Conservation (phyloP, 2,329 filamentous ascomycete genomes). For the Aspergillus pseudoviridinutans region DNA sequence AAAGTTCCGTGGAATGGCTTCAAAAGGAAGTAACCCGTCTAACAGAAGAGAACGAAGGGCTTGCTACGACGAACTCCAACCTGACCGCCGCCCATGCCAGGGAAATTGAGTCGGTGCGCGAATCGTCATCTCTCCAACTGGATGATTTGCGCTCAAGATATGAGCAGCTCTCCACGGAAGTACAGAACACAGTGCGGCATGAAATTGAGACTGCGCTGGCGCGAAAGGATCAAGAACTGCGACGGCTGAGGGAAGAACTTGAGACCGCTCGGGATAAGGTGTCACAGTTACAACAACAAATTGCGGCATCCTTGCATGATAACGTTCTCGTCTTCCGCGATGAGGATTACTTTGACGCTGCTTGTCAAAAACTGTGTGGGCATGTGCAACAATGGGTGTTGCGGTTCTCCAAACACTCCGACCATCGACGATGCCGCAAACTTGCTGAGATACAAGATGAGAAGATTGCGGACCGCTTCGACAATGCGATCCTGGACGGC, state of each 20-base stretch:
- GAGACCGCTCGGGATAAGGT: constrained; percentile 64
- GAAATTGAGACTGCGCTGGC: constrained; percentile 64
- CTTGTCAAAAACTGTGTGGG: constrained; percentile 90
- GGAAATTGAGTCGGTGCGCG: constrained; percentile 61
- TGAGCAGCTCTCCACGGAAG: constrained; percentile 56
- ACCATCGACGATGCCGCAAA: constrained; percentile 79
- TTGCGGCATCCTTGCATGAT: constrained; percentile 57
- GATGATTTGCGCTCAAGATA: constrained; percentile 64
- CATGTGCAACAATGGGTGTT: constrained; percentile 97
- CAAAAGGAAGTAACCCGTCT: constrained; percentile 78
- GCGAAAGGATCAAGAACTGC: constrained; percentile 80
- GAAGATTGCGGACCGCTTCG: constrained; percentile 87
- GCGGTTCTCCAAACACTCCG: constrained; percentile 96
- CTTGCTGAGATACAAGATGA: constrained; percentile 84
- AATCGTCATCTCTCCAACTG: constrained; percentile 64
- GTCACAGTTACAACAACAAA: constrained; percentile 56
- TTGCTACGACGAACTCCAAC: constrained; percentile 72
- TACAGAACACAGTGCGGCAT: constrained; percentile 58
- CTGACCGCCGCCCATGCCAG: constrained; percentile 72
- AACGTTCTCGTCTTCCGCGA: constrained; percentile 77
- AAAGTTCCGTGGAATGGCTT: constrained; percentile 71
- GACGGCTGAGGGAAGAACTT: constrained; percentile 71
- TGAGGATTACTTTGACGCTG: constrained; percentile 91
- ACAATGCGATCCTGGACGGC: constrained; percentile 91
- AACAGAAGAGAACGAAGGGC: constrained; percentile 74